Evolutionary conservation across 148 eudicot genomes (phyloP), one percentile per base, ranked within the genome.

Genomic region (Beta vulgaris): DNA sequence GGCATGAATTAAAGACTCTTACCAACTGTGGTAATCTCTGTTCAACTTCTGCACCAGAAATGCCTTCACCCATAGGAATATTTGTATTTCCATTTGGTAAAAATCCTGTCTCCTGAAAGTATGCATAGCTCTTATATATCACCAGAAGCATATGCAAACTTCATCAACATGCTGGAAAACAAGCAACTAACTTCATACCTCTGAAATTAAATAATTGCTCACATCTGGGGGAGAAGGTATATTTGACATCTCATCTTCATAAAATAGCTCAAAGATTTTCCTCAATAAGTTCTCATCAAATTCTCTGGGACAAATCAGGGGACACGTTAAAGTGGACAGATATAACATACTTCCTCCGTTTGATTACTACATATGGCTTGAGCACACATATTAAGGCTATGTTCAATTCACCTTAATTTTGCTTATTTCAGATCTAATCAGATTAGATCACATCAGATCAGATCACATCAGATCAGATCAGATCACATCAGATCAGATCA

Each of bases 171-270:
- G 43, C 26, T 74, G 43, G 34, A 80, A 32, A 28, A 34, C 72
- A 68, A 37, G 44, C n/a, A 68, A 66, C 6, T 36, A 58, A 19
- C 75, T 35, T 49, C 71, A 57, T 84, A 92, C 98, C 99, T 95
- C 99, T 59, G 93, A 78, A 61, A 94, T 82, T 82, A 95, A 85
- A 79, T 86, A 95, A 84, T 85, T 95, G 97, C 98, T 83, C 75
- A 91, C 98, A 81, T 95, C 94, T 55, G 98, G 97, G 26, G 93
- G 82, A 32, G 78, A 65, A 78, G 98, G 98, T 75, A 95, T 70
- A 80, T 75, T 83, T 68, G 78, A 85, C 71, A 86, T 82, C 44
- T 91, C 99, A 82, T 95, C 98, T 83, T 95, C 99, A 79, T 90
- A 85, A 76, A 80, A 88, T 53, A 88, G 83, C 60, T 88, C 97